These are phyloP conservation scores for Candolleomyces aberdarensis DNA, from an alignment of 768 basidiomycete species.

Conservation along the genomic window DNA sequence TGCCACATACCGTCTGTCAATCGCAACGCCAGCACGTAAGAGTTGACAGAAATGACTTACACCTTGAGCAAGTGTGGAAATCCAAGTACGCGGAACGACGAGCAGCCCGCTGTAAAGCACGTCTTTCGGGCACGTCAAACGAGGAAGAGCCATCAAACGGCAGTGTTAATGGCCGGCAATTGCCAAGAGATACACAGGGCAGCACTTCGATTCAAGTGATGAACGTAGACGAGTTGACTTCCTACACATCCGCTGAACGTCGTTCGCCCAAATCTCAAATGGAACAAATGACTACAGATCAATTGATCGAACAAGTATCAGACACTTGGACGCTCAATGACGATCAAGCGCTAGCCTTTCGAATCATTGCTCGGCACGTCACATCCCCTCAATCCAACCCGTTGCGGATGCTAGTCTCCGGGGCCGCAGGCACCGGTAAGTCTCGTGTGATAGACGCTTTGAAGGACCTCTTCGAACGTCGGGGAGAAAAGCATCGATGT, in stretches of 20 bases:
- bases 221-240: too few relatives aligned
- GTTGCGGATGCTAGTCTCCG: conserved; percentile 33
- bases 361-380: conserved; percentile 21
- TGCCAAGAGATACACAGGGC: neutral
- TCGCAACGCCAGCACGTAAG: too few relatives aligned
- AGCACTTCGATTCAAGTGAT: neutral
- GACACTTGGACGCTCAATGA: neutral
- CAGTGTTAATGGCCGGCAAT: neutral
- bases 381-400: conserved; percentile 8
- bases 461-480: conserved; percentile 23
- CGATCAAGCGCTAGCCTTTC: conserved; percentile 31
- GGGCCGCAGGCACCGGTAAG: conserved; percentile 43
- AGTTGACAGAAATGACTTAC: too few relatives aligned
- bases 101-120: neutral
- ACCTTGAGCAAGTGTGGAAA: neutral
- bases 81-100: neutral
- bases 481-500: conserved; percentile 21
- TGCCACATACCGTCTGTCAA: too few relatives aligned
- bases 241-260: too few relatives aligned
- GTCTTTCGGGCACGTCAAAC: neutral
- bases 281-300: neutral
- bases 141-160: neutral
- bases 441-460: conserved; percentile 34
- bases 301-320: neutral
- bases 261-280: too few relatives aligned